Evolutionary conservation across 768 basidiomycete genomes (phyloP).

Genomic region (Leccinellum luteum): DNA sequence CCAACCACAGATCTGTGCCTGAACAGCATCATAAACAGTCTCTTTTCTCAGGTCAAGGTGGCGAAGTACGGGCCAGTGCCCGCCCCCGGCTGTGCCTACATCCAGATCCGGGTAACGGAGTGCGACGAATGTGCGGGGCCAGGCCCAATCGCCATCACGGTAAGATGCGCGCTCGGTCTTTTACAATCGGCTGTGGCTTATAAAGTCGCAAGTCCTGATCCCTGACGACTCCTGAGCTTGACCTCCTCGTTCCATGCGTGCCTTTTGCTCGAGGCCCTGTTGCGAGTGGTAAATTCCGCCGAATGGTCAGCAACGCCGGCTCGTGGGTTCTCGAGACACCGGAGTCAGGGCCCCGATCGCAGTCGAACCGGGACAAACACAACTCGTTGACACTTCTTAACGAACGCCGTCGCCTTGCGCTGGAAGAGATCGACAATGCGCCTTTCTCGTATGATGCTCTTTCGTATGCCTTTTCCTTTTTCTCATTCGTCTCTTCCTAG

Average conservation of each 20-base stretch:
- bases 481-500: slow-evolving; percentile 33
- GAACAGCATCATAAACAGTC: background rate
- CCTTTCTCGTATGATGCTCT: slow-evolving; percentile 62
- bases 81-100: background rate
- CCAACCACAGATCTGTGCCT: slow-evolving; percentile 4
- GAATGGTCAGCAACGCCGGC: slow-evolving; percentile 11
- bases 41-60: slow-evolving; percentile 2
- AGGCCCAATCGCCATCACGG: slow-evolving; percentile 14
- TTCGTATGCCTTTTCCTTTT: background rate
- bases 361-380: background rate
- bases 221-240: background rate
- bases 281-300: background rate
- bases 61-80: background rate
- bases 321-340: background rate
- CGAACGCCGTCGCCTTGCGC: slow-evolving; percentile 69
- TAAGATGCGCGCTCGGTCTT: slow-evolving; percentile 5
- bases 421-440: slow-evolving; percentile 84
- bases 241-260: background rate
- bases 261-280: background rate
- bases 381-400: slow-evolving; percentile 41
- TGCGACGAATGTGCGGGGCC: slow-evolving; percentile 22
- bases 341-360: background rate
- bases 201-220: slow-evolving; percentile 7
- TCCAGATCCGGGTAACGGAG: slow-evolving; percentile 5
- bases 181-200: slow-evolving; percentile 6